These are phyloP conservation scores for Colletotrichum scovillei DNA, from an alignment of 2,329 filamentous ascomycete species.

Conservation along the genomic window DNA sequence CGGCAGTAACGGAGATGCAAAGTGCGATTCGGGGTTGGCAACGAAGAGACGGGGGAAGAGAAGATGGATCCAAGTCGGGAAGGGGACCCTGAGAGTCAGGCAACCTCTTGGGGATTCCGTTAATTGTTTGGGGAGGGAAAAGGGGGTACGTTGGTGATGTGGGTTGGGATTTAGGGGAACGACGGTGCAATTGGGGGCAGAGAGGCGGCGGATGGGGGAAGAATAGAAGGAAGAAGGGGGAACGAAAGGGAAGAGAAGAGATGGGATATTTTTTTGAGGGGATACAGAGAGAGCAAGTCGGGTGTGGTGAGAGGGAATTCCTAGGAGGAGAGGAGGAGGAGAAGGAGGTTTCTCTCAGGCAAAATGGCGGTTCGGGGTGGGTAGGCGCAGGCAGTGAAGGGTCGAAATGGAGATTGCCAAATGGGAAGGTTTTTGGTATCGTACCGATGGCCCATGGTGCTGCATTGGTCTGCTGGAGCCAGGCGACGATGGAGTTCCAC, in stretches of 20 bases:
- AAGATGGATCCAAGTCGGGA: conserved; percentile 20
- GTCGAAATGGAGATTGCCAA: conserved; percentile 37
- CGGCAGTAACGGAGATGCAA: conserved; percentile 32
- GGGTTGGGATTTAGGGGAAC: neutral
- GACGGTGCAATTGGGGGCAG: conserved; percentile 1
- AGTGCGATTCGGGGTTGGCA: conserved; percentile 12
- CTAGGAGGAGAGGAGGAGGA: conserved; percentile 11
- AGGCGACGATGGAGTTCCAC: conserved; percentile 33
- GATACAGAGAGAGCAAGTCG: conserved; percentile 31
- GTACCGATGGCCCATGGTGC: conserved; percentile 36
- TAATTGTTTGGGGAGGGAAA: conserved; percentile 9
- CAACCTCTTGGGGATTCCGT: conserved; percentile 11
- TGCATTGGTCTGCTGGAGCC: conserved; percentile 34
- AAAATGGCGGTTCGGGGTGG: conserved; percentile 2
- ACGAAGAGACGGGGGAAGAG: conserved; percentile 24
- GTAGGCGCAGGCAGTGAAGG: conserved; percentile 20
- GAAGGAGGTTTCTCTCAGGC: neutral
- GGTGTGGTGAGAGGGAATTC: conserved; percentile 26
- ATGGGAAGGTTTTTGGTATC: conserved; percentile 35
- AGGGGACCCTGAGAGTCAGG: conserved; percentile 27
- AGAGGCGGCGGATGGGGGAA: conserved; percentile 18
- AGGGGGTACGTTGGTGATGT: conserved; percentile 21
- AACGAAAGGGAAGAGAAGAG: conserved; percentile 23
- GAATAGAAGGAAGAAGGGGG: conserved; percentile 33
- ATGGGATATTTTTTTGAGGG: conserved; percentile 33